A percentile compares a stretch with the other conserved stretches of the same genome.
Conservation (phyloP, 305 asterid species). For the Caryopteris hybrid region DNA sequence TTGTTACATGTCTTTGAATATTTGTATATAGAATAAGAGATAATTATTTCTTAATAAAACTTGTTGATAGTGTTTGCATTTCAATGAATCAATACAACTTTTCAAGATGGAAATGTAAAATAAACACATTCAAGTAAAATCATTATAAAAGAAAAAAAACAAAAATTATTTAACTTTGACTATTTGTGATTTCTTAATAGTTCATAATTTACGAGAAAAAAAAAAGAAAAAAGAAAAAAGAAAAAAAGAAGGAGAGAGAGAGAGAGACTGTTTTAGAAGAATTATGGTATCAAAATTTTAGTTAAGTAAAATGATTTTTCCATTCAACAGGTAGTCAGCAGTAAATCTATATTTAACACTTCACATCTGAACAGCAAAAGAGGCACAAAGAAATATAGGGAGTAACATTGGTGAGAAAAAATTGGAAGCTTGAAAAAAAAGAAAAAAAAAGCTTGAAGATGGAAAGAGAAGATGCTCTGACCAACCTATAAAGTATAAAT, state of each 20-base stretch:
- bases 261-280: too few relatives aligned
- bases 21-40: too few relatives aligned
- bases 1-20: too few relatives aligned
- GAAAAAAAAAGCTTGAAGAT: too few relatives aligned
- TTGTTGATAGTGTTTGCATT: too few relatives aligned
- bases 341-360: background rate
- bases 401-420: background rate
- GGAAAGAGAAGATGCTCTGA: constrained; percentile 5
- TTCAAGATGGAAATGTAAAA: background rate
- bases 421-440: background rate
- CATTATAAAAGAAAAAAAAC: background rate
- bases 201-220: too few relatives aligned
- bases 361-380: background rate
- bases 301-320: background rate
- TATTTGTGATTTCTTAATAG: too few relatives aligned
- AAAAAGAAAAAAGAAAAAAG: too few relatives aligned
- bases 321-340: background rate
- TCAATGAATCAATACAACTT: background rate
- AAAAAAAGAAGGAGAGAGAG: too few relatives aligned
- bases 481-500: background rate
- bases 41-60: too few relatives aligned
- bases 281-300: background rate
- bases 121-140: background rate
- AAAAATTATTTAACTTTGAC: too few relatives aligned
- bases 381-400: background rate